Evolutionary conservation across 352 stramenopile species (phyloP).

Genomic region (Phytopythium vexans): DNA sequence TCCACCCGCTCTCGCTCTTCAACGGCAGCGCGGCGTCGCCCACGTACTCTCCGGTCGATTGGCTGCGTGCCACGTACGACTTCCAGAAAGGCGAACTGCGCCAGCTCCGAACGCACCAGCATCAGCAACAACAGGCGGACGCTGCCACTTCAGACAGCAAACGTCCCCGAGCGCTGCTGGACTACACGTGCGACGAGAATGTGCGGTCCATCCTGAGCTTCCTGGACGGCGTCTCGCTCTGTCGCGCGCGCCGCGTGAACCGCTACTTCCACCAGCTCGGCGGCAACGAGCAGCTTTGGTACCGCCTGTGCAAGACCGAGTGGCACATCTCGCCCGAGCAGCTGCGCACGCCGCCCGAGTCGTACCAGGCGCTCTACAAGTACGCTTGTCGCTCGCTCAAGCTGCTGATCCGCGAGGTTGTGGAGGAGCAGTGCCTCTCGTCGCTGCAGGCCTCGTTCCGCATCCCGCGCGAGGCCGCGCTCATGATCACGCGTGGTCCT

Average conservation of each 20-base stretch:
- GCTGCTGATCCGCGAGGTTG: slow-evolving; percentile 68
- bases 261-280: slow-evolving; percentile 50
- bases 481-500: slow-evolving; percentile 37
- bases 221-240: slow-evolving; percentile 69
- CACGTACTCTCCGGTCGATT: slow-evolving; percentile 29
- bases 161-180: slow-evolving; percentile 34
- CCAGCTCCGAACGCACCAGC: slow-evolving; percentile 20
- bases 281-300: slow-evolving; percentile 62
- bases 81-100: slow-evolving; percentile 34
- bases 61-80: slow-evolving; percentile 22
- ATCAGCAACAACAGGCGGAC: slow-evolving; percentile 8
- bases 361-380: slow-evolving; percentile 76
- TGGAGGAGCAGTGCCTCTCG: slow-evolving; percentile 73
- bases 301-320: slow-evolving; percentile 60
- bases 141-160: background rate
- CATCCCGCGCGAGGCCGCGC: slow-evolving; percentile 56
- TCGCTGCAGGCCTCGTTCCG: slow-evolving; percentile 69
- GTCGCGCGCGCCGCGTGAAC: slow-evolving; percentile 47
- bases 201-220: slow-evolving; percentile 58
- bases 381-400: slow-evolving; percentile 69
- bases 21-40: slow-evolving; percentile 22
- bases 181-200: slow-evolving; percentile 79
- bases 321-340: slow-evolving; percentile 77
- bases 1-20: slow-evolving; percentile 59
- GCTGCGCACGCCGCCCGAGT: slow-evolving; percentile 49